These are phyloP conservation scores for Panicum miliaceum DNA, from an alignment of 176 grass and related monocot species.

Conservation along the genomic window DNA sequence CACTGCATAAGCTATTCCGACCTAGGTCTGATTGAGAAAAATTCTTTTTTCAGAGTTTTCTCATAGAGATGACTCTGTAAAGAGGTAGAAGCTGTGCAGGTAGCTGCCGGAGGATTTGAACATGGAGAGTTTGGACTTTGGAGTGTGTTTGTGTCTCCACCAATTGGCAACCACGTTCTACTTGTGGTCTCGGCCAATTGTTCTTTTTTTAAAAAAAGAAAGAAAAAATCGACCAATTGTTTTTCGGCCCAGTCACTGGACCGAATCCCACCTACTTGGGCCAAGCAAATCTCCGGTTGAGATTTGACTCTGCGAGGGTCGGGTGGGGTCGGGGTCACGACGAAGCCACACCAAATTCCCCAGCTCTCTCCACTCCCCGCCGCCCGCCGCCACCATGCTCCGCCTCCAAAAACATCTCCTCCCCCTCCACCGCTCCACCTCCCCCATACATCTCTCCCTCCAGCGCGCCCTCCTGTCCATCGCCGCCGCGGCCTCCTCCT, in stretches of 20 bases:
- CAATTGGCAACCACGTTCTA: background rate
- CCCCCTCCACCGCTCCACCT: background rate
- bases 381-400: constrained; percentile 14
- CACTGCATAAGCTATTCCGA: too few relatives aligned
- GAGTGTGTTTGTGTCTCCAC: background rate
- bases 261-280: too few relatives aligned
- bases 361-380: background rate
- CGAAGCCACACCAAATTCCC: background rate
- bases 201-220: too few relatives aligned
- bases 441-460: background rate
- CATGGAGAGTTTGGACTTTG: background rate
- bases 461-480: constrained; percentile 11
- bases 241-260: too few relatives aligned
- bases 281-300: too few relatives aligned
- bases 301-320: background rate
- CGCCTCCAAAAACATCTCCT: constrained; percentile 21
- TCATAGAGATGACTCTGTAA: background rate
- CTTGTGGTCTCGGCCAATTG: background rate
- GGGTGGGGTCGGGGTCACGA: background rate
- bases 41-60: background rate
- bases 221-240: too few relatives aligned
- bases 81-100: background rate
- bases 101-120: background rate
- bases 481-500: background rate
- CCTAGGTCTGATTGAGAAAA: background rate